These are phyloP conservation scores for Daldinia sp. DNA, from an alignment of 2,329 filamentous ascomycete species.

Conservation along the genomic window DNA sequence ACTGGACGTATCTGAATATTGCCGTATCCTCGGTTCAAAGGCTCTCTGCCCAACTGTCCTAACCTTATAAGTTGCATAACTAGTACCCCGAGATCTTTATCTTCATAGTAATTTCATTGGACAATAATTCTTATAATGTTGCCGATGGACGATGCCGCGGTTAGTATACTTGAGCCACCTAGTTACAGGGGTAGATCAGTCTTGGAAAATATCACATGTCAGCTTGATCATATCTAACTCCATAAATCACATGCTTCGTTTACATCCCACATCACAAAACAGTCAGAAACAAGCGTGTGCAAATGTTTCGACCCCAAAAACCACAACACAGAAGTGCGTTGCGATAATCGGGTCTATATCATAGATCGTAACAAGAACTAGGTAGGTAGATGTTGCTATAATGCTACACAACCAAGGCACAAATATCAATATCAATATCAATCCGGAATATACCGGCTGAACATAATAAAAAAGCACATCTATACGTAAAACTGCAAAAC, in stretches of 20 bases:
- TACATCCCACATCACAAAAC: not conserved
- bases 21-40: not conserved
- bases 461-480: slow-evolving; percentile 22
- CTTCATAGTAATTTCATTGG: not conserved
- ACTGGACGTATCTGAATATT: not conserved
- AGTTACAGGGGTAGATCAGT: not conserved
- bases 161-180: not conserved
- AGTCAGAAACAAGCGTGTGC: not conserved
- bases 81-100: not conserved
- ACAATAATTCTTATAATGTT: too few relatives aligned
- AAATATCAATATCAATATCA: not conserved
- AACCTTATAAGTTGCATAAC: not conserved
- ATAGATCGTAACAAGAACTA: slow-evolving; percentile 17
- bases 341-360: slow-evolving; percentile 18
- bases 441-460: slow-evolving; percentile 1
- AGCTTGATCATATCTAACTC: not conserved
- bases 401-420: not conserved
- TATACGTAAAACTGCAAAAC: slow-evolving; percentile 5
- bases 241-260: not conserved
- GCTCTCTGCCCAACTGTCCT: not conserved
- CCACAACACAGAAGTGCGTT: slow-evolving; percentile 25
- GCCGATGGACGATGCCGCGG: too few relatives aligned
- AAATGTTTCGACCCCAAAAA: slow-evolving; percentile 10
- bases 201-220: not conserved
- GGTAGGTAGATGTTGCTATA: not conserved